These are phyloP conservation scores for Mycena olivaceomarginata DNA, from an alignment of 768 basidiomycete genomes.

Conservation along the genomic window DNA sequence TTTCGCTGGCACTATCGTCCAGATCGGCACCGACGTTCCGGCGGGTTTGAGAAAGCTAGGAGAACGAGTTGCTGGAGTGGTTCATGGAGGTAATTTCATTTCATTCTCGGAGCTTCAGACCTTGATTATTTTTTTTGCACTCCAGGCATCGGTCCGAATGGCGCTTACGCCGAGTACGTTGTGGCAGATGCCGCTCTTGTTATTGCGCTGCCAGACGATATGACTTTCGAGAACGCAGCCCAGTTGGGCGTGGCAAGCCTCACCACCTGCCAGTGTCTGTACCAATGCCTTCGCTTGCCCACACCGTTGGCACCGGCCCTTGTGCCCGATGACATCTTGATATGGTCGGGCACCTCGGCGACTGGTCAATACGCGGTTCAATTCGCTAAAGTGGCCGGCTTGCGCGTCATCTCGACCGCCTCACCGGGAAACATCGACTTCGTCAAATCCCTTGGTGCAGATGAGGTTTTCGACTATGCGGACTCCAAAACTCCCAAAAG, in stretches of 20 bases:
- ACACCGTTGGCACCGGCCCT: slow-evolving; percentile 41
- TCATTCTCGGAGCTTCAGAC: background rate
- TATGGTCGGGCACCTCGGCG: slow-evolving; percentile 15
- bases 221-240: slow-evolving; percentile 5
- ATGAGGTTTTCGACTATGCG: slow-evolving; percentile 60
- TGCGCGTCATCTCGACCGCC: slow-evolving; percentile 66
- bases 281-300: slow-evolving; percentile 39
- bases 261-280: slow-evolving; percentile 35
- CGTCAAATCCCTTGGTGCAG: slow-evolving; percentile 45
- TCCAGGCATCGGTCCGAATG: slow-evolving; percentile 11
- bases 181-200: background rate
- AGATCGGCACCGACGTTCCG: slow-evolving; percentile 42
- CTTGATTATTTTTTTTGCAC: background rate
- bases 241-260: slow-evolving; percentile 17
- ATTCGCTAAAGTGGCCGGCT: slow-evolving; percentile 63
- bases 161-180: slow-evolving; percentile 5
- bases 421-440: slow-evolving; percentile 60
- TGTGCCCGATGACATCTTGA: slow-evolving; percentile 35
- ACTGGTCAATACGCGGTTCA: slow-evolving; percentile 63
- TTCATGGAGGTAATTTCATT: background rate
- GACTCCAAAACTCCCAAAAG: slow-evolving; percentile 52
- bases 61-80: slow-evolving; percentile 2
- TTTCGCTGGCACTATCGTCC: background rate
- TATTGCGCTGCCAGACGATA: background rate
- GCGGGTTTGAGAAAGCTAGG: background rate